These are phyloP conservation scores for Neofusicoccum cordaticola DNA, from an alignment of 2,329 filamentous ascomycete species.

Conservation along the genomic window DNA sequence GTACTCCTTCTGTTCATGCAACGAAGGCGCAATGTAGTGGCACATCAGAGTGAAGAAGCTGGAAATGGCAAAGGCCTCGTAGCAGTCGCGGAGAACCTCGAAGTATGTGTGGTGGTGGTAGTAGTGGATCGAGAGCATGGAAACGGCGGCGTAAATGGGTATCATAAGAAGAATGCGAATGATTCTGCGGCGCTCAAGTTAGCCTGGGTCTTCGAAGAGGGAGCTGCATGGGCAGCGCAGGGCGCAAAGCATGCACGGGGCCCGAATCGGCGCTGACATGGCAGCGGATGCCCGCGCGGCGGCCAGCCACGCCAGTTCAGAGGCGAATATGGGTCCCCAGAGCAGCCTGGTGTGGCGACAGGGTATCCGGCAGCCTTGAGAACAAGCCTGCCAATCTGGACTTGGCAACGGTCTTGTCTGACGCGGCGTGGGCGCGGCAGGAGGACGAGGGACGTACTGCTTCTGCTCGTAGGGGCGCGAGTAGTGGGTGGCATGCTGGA, in stretches of 20 bases:
- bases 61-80: slow-evolving; percentile 84
- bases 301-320: not conserved
- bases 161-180: slow-evolving; percentile 89
- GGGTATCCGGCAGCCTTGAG: not conserved
- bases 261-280: not conserved
- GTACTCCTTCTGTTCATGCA: slow-evolving; percentile 79
- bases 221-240: not conserved
- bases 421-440: not conserved
- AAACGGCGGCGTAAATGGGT: slow-evolving; percentile 73
- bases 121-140: slow-evolving; percentile 69
- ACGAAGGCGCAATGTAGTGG: slow-evolving; percentile 71
- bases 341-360: not conserved
- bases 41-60: slow-evolving; percentile 83
- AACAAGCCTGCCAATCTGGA: not conserved
- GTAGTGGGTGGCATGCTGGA: slow-evolving; percentile 60
- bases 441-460: slow-evolving; percentile 44
- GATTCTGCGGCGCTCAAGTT: slow-evolving; percentile 54
- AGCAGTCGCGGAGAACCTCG: slow-evolving; percentile 76
- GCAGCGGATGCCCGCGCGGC: not conserved
- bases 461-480: slow-evolving; percentile 58
- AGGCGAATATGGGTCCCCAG: not conserved
- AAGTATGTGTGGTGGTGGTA: slow-evolving; percentile 80
- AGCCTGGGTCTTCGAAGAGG: not conserved
- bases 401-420: not conserved
- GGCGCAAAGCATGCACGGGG: not conserved